A percentile compares a stretch with the other conserved stretches of the same genome.
Evolutionary conservation across 1,284 basidiomycete genomes (phyloP).

Genomic region (Irpex sp.): DNA sequence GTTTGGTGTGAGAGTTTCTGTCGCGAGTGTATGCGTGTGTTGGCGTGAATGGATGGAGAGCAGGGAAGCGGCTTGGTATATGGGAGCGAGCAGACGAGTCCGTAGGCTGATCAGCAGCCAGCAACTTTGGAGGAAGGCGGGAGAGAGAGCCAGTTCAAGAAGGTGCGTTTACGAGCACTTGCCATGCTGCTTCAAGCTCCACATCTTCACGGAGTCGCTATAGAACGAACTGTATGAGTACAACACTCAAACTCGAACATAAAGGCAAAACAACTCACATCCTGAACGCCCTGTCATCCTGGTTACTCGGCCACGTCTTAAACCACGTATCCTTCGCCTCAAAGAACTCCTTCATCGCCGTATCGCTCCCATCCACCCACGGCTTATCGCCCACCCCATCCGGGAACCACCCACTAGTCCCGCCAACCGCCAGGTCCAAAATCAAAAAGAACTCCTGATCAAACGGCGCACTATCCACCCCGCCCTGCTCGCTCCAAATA

Average conservation of each 20-base stretch:
- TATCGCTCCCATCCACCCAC: conserved; percentile 63
- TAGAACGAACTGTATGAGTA: conserved; percentile 3
- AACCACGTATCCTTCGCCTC: conserved; percentile 61
- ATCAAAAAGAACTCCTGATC: conserved; percentile 85
- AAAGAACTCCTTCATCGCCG: conserved; percentile 71
- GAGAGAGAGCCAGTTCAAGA: background rate
- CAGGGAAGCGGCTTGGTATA: too few relatives aligned
- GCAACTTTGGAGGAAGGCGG: too few relatives aligned
- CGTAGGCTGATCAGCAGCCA: too few relatives aligned
- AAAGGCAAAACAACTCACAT: conserved; percentile 47
- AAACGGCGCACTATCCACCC: conserved; percentile 65
- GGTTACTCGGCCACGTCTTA: conserved; percentile 63
- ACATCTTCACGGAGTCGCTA: conserved; percentile 67
- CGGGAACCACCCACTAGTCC: conserved; percentile 88
- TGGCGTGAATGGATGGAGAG: too few relatives aligned
- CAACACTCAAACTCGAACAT: conserved; percentile 1
- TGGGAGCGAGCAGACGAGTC: too few relatives aligned
- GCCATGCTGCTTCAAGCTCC: conserved; percentile 32
- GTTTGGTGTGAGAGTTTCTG: too few relatives aligned
- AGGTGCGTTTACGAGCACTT: too few relatives aligned
- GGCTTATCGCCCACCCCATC: conserved; percentile 72
- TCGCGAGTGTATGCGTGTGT: too few relatives aligned
- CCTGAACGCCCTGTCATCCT: conserved; percentile 63
- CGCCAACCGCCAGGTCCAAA: conserved; percentile 77
- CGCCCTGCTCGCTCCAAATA: conserved; percentile 40